A percentile compares a stretch with the other conserved stretches of the same genome.
phyloP scores from a whole-genome alignment of 306 rosid species.

The Ormosia semicastrata region DNA sequence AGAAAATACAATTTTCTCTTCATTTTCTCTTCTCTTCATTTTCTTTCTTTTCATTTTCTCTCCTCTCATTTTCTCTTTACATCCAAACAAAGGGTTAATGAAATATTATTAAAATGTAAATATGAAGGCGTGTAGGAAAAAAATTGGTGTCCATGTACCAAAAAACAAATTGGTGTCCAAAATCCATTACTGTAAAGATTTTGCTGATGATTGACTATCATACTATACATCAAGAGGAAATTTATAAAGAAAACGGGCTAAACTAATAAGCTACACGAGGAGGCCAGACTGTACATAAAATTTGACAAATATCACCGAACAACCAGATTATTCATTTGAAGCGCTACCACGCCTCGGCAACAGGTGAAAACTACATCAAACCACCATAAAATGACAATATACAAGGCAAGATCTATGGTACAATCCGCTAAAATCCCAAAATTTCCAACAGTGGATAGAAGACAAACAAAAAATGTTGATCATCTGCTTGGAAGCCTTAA shows the following conservation, averaged over 20 bases:
- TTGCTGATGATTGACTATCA: no score
- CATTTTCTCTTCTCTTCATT: no score
- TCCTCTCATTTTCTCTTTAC: no score
- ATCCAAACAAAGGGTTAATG: no score
- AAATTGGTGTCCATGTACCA: no score
- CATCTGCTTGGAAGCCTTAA: constrained; percentile 28
- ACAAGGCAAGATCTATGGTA: neutral
- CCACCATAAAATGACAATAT: neutral
- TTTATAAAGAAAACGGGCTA: neutral
- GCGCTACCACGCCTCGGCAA: neutral
- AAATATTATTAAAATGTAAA: no score
- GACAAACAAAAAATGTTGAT: neutral
- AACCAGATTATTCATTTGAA: neutral
- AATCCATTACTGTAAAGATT: no score
- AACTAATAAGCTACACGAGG: neutral
- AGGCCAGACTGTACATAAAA: neutral
- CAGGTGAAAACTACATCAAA: neutral
- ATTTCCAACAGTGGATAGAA: neutral
- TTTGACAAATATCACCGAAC: neutral
- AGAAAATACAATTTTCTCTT: no score
- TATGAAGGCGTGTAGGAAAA: no score
- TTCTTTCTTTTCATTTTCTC: no score
- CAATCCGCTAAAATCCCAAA: neutral
- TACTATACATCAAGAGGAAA: no score
- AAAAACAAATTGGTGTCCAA: no score